phyloP scores from a whole-genome alignment of 768 basidiomycete genomes.

The Collybia mongolica region DNA sequence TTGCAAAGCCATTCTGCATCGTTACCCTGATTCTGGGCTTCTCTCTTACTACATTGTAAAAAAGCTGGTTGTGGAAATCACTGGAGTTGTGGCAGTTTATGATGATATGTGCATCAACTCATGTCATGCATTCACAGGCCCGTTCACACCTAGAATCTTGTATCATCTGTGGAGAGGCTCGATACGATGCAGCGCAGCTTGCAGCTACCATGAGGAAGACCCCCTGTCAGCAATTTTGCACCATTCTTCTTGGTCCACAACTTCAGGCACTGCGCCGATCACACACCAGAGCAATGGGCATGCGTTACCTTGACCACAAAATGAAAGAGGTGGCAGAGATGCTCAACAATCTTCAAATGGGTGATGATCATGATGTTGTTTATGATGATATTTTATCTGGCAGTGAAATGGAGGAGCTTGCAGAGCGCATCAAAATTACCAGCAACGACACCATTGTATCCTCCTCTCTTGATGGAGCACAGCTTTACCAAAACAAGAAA shows the following conservation, averaged over 20 bases:
- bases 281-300: too few species aligned
- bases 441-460: constrained; percentile 18
- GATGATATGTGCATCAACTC: too few species aligned
- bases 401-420: not conserved
- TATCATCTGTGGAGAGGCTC: not conserved
- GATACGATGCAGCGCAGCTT: not conserved
- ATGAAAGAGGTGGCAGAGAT: not conserved
- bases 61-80: constrained; percentile 8
- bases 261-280: not conserved
- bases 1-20: not conserved
- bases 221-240: constrained; percentile 3
- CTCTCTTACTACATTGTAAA: constrained; percentile 18
- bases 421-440: constrained; percentile 7
- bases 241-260: constrained; percentile 1
- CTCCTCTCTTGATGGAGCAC: constrained; percentile 27
- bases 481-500: constrained; percentile 26
- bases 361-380: not conserved
- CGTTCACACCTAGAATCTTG: constrained; percentile 1
- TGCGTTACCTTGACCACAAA: too few species aligned
- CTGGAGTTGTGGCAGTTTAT: too few species aligned
- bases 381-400: too few species aligned
- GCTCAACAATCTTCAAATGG: not conserved
- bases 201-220: too few species aligned
- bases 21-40: not conserved
- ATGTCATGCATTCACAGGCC: constrained; percentile 22